Percentiles rank a stretch among this genome's conserved stretches.
These are phyloP conservation scores for Penicillium verhagenii DNA, from an alignment of 495 filamentous ascomycete species.

Conservation along the genomic window DNA sequence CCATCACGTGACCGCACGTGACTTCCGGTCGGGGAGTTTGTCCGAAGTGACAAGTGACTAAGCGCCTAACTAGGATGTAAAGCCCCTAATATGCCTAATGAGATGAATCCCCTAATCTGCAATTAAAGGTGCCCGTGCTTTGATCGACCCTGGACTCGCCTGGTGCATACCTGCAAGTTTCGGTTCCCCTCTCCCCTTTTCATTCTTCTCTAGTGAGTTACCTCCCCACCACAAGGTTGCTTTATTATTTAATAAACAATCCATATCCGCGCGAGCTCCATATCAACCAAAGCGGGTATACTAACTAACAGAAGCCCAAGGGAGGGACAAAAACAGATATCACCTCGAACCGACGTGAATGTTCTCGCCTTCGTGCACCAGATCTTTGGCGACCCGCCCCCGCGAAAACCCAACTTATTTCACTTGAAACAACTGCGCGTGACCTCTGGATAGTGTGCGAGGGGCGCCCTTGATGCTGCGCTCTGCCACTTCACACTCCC, in stretches of 20 bases:
- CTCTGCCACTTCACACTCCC: conserved; percentile 34
- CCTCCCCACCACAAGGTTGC: not conserved
- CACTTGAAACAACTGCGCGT: not conserved
- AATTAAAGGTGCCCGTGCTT: conserved; percentile 25
- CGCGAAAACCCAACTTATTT: conserved; percentile 4
- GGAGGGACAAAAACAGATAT: conserved; percentile 24
- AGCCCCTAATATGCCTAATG: conserved; percentile 1
- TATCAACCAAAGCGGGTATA: conserved; percentile 23
- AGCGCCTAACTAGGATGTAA: not conserved
- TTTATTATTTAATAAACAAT: not conserved
- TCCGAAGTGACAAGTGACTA: not conserved
- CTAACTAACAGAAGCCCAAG: conserved; percentile 26
- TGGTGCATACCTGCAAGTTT: conserved; percentile 21
- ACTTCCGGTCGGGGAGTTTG: not conserved
- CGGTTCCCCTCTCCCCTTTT: conserved; percentile 10
- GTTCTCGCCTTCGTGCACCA: conserved; percentile 16
- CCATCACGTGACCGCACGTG: not conserved
- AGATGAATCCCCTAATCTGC: conserved; percentile 25
- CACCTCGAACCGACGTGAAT: conserved; percentile 20
- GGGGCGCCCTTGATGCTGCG: conserved; percentile 43
- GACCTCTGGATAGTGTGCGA: conserved; percentile 7
- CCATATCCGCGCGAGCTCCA: conserved; percentile 4
- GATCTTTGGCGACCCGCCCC: conserved; percentile 20
- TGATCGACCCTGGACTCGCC: conserved; percentile 29
- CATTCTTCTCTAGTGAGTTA: conserved; percentile 15